phyloP scores from a whole-genome alignment of 352 stramenopile species.

The Globisporangium polare region DNA sequence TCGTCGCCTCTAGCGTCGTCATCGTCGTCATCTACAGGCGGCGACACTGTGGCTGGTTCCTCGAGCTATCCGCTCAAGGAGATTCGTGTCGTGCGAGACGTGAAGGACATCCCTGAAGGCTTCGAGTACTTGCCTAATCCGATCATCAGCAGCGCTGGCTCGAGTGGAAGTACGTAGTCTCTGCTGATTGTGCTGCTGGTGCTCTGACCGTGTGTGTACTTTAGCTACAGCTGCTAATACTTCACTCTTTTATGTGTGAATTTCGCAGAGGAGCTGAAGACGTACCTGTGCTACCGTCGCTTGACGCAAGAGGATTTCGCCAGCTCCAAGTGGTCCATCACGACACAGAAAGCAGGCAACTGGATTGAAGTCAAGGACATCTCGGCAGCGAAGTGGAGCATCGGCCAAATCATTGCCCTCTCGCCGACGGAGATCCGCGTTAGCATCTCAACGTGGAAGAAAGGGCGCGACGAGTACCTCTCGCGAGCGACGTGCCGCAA shows the following conservation, averaged over 20 bases:
- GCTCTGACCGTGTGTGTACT: not conserved
- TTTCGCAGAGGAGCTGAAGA: conserved; percentile 42
- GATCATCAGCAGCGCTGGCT: conserved; percentile 29
- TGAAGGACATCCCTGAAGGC: conserved; percentile 62
- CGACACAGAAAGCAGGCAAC: conserved; percentile 56
- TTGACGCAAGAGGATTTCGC: conserved; percentile 59
- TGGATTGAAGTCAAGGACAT: conserved; percentile 84
- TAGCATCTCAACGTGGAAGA: conserved; percentile 62
- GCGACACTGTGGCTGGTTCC: not conserved
- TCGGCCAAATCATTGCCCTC: conserved; percentile 70
- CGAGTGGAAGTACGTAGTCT: conserved; percentile 30
- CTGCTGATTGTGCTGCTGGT: not conserved
- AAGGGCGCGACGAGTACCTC: conserved; percentile 71
- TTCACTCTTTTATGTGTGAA: no score
- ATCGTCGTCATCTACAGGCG: conserved; percentile 10
- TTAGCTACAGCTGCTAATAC: no score
- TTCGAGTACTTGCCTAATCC: conserved; percentile 54
- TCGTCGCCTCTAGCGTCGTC: conserved; percentile 14
- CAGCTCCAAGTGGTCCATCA: conserved; percentile 68
- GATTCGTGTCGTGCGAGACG: conserved; percentile 65
- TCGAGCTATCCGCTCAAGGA: conserved; percentile 63
- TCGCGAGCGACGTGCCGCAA: conserved; percentile 51
- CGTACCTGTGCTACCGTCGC: conserved; percentile 71
- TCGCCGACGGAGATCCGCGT: conserved; percentile 65
- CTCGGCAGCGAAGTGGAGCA: conserved; percentile 70